phyloP scores from a whole-genome alignment of 352 stramenopile species.

The Saprolegnia diclina region DNA sequence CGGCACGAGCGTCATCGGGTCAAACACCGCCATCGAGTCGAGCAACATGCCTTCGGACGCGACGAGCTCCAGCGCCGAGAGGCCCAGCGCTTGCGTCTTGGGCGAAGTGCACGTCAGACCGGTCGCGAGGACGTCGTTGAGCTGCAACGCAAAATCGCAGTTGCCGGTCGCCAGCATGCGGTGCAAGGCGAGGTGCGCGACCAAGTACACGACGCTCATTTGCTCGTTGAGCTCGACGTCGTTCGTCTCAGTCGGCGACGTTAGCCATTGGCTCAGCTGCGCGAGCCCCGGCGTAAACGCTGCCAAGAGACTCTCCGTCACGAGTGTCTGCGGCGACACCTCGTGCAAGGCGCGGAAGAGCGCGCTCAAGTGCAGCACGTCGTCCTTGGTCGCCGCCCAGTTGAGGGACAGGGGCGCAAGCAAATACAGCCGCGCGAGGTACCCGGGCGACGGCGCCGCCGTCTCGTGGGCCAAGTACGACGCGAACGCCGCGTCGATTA shows the following conservation, averaged over 20 bases:
- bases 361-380: not conserved
- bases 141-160: not conserved
- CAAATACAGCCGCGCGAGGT: conserved; percentile 2
- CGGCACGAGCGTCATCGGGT: conserved; percentile 17
- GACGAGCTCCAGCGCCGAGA: not conserved
- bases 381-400: not conserved
- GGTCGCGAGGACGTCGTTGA: not conserved
- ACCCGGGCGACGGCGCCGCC: not conserved
- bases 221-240: conserved; percentile 1
- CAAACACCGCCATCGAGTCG: conserved; percentile 14
- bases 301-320: not conserved
- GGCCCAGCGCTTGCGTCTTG: conserved; percentile 26
- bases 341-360: not conserved
- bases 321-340: not conserved
- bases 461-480: not conserved
- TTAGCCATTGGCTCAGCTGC: not conserved
- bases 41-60: not conserved
- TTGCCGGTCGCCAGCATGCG: conserved; percentile 1
- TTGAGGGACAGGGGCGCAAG: not conserved
- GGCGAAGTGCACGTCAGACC: not conserved
- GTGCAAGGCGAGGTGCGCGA: not conserved
- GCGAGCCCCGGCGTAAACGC: not conserved
- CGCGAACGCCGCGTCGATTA: not conserved
- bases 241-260: not conserved
- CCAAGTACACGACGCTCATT: conserved; percentile 1